These are phyloP conservation scores for Lagerstroemia speciosa DNA, from an alignment of 345 rosid species.

Conservation along the genomic window DNA sequence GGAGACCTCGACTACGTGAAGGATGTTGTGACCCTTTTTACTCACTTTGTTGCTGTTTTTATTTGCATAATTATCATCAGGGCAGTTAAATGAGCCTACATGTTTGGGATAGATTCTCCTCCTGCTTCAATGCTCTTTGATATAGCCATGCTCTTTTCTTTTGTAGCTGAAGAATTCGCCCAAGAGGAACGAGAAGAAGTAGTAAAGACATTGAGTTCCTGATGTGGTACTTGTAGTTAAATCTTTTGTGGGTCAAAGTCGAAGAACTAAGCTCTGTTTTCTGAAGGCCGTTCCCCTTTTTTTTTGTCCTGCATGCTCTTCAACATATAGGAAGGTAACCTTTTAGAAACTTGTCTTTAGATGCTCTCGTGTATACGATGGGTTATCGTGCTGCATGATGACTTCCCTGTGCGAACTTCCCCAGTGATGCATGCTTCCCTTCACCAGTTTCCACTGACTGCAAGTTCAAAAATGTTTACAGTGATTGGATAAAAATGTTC, in stretches of 20 bases:
- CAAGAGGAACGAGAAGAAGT: constrained; percentile 45
- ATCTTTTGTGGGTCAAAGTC: not conserved
- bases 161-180: constrained; percentile 57
- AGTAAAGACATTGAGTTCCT: constrained; percentile 37
- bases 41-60: constrained; percentile 71
- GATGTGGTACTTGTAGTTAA: too few species aligned
- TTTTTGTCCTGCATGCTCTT: not conserved
- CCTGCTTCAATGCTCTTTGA: not conserved
- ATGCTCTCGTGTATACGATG: too few species aligned
- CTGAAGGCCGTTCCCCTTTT: not conserved
- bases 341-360: not conserved
- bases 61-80: constrained; percentile 76
- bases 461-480: too few species aligned
- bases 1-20: constrained; percentile 87
- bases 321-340: not conserved
- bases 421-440: too few species aligned
- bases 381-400: too few species aligned
- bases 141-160: not conserved
- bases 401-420: too few species aligned
- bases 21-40: constrained; percentile 73
- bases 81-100: constrained; percentile 22
- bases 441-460: too few species aligned
- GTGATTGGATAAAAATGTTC: too few species aligned
- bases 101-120: not conserved
- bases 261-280: not conserved